phyloP scores from a whole-genome alignment of 257 asterid genomes.

The Echium plantagineum region DNA sequence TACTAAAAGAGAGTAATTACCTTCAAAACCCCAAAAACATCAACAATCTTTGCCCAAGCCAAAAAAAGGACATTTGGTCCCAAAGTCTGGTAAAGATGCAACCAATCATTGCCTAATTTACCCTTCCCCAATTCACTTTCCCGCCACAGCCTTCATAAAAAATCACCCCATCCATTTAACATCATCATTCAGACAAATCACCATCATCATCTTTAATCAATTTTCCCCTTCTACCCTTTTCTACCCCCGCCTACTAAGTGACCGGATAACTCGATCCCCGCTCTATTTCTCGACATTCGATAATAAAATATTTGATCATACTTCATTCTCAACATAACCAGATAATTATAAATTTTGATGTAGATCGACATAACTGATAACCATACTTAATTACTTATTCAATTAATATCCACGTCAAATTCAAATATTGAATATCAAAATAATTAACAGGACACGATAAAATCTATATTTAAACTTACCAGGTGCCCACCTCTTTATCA shows the following conservation, averaged over 20 bases:
- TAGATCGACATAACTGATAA: too few species aligned
- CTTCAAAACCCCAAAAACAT: background rate
- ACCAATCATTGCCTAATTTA: background rate
- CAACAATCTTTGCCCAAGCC: background rate
- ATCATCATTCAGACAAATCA: background rate
- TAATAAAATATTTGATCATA: too few species aligned
- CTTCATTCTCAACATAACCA: too few species aligned
- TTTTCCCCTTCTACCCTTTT: background rate
- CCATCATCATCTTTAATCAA: background rate
- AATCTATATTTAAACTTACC: too few species aligned
- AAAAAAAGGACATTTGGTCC: background rate
- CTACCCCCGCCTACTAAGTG: too few species aligned
- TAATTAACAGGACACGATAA: too few species aligned
- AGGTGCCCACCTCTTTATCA: constrained; percentile 1
- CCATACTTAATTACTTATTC: too few species aligned
- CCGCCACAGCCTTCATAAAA: background rate
- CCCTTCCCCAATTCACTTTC: background rate
- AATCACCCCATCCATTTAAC: background rate
- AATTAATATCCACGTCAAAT: too few species aligned
- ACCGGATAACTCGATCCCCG: too few species aligned
- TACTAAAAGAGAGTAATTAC: background rate
- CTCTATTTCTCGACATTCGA: too few species aligned
- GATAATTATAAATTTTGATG: too few species aligned
- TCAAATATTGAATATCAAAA: too few species aligned
- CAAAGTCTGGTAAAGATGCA: background rate